These are phyloP conservation scores for Aspergillus leporis DNA, from an alignment of 495 filamentous ascomycete species.

Conservation along the genomic window DNA sequence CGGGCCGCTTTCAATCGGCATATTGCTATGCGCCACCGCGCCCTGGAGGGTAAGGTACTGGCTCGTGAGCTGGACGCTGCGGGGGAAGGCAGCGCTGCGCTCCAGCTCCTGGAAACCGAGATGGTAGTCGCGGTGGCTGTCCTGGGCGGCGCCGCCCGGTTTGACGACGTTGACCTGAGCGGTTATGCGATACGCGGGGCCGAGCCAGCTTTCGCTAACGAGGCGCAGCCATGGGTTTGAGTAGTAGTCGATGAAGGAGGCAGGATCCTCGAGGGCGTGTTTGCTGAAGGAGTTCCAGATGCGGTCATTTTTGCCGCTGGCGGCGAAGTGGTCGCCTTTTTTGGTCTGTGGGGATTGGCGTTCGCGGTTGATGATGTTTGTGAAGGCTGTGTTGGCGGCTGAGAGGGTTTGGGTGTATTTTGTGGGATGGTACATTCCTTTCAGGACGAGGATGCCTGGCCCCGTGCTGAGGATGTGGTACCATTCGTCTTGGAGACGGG, in stretches of 20 bases:
- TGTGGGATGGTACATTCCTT: constrained; percentile 40
- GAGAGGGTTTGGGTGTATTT: constrained; percentile 33
- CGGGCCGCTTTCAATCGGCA: constrained; percentile 54
- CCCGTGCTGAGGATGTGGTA: constrained; percentile 52
- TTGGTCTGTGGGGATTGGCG: constrained; percentile 10
- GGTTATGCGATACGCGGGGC: constrained; percentile 53
- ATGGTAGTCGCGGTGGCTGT: constrained; percentile 58
- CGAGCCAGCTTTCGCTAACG: constrained; percentile 51
- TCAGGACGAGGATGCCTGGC: constrained; percentile 54
- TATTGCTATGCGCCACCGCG: constrained; percentile 55
- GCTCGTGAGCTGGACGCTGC: constrained; percentile 41
- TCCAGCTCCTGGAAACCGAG: constrained; percentile 52
- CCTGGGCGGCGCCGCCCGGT: constrained; percentile 51
- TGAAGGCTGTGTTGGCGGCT: constrained; percentile 42
- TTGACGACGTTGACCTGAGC: constrained; percentile 59
- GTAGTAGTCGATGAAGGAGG: constrained; percentile 53
- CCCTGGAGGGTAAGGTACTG: constrained; percentile 58
- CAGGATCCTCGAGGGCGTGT: constrained; percentile 46
- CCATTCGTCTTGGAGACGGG: constrained; percentile 54
- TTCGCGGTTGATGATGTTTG: constrained; percentile 46
- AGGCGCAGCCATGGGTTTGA: constrained; percentile 51
- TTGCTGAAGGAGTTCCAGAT: constrained; percentile 63
- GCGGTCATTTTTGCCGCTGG: constrained; percentile 46
- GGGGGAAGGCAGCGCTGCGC: constrained; percentile 38
- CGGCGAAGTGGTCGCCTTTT: constrained; percentile 58